phyloP scores from a whole-genome alignment of 805 yeast species.

The Saccharomycopsis babjevae region DNA sequence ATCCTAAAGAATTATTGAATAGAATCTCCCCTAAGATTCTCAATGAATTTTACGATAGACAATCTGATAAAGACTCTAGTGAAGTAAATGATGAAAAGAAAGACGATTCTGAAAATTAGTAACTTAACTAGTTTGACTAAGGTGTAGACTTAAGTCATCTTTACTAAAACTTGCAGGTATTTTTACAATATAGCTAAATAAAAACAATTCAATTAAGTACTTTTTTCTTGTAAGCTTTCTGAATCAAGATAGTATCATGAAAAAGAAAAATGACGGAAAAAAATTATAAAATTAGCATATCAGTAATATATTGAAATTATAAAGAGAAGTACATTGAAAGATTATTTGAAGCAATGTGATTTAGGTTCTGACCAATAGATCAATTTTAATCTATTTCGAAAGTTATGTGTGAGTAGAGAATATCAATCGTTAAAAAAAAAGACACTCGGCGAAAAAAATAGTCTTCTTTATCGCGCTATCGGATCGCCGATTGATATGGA shows the following conservation, averaged over 20 bases:
- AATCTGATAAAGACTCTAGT: conserved; percentile 48
- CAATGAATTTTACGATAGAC: conserved; percentile 88
- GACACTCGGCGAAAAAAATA: neutral
- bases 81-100: conserved; percentile 35
- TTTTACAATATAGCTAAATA: neutral
- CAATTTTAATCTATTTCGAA: too few relatives aligned
- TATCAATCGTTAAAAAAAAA: neutral
- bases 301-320: neutral
- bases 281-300: neutral
- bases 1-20: conserved; percentile 97
- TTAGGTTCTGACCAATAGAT: too few relatives aligned
- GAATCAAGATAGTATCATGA: neutral
- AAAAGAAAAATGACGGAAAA: neutral
- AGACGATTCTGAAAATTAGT: conserved; percentile 28
- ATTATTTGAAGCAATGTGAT: too few relatives aligned
- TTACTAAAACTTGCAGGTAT: neutral
- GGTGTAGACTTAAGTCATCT: neutral
- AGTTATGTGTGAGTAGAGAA: too few relatives aligned
- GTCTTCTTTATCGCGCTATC: neutral
- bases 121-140: neutral
- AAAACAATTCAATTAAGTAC: neutral
- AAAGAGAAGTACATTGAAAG: too few relatives aligned
- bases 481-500: neutral
- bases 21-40: conserved; percentile 97
- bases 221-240: neutral